Conservation (phyloP, 768 basidiomycete genomes). For the Cyclocybe cylindracea region DNA sequence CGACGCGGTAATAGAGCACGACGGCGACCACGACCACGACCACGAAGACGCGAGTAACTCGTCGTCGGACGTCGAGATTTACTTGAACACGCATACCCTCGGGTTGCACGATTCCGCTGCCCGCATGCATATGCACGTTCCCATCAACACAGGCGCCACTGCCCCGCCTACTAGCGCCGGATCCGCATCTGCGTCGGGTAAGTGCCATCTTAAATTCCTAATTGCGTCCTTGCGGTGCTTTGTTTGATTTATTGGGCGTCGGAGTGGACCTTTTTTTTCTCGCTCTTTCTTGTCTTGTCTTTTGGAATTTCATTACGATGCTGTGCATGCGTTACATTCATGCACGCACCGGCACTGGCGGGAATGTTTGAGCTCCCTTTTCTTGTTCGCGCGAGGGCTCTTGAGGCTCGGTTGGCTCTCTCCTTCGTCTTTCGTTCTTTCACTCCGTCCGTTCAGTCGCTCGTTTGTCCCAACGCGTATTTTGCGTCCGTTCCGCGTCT, state of each 20-base stretch:
- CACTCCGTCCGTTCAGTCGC: constrained; percentile 4
- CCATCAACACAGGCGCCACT: constrained; percentile 10
- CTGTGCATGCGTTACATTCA: no score
- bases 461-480: not conserved
- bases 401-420: no score
- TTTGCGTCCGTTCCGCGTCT: not conserved
- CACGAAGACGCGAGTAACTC: not conserved
- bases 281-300: not conserved
- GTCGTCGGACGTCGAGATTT: constrained; percentile 35
- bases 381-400: no score
- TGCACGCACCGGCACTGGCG: no score
- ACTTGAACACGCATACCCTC: constrained; percentile 26
- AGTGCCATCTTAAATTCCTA: no score
- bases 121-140: constrained; percentile 27
- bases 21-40: constrained; percentile 18
- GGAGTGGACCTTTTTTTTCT: not conserved
- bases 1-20: constrained; percentile 4
- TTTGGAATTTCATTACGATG: not conserved
- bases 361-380: no score
- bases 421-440: not conserved
- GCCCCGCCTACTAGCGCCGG: not conserved
- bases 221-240: not conserved
- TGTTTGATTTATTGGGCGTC: not conserved
- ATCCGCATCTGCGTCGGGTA: no score
- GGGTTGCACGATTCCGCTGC: constrained; percentile 30